Base-by-base conservation (phyloP, 2,329 filamentous ascomycete genomes). In the Thielaviopsis punctulata region DNA sequence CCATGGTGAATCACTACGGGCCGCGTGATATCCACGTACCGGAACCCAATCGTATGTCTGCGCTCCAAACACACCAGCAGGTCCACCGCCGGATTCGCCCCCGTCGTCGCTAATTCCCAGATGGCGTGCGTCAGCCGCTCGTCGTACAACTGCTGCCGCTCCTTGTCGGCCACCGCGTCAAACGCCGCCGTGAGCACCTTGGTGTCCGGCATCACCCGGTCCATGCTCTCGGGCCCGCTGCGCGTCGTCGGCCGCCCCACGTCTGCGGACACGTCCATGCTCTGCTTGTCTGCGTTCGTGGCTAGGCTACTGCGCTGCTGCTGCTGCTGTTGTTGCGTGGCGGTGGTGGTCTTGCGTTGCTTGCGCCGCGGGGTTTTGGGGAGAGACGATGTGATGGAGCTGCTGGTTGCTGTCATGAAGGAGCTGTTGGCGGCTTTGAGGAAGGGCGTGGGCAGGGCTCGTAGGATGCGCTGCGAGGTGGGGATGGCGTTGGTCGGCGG, bases 1-100 rank as follows among this genome's bases (percentile, higher is more conserved):
- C 92, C 92, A 63, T 98, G 92, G 61, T 95, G 90, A 58, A 98
- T 95, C 22, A 95, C 83, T 0, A 96, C 85, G 0, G 86, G 79
- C 8, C 88, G 79, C 5, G 84, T 93, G 58, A 98, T 95, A 63
- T 98, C 92, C 18, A 95, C 90, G 62, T 98, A 98, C 48, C 89
- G 80, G 68, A 98, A 98, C 0, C 92, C 92, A 60, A 98, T 95
- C 0, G 85, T 81, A 60, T 94, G 87, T 24, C 86, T 78, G 21
- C 92, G 80, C 65, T 98, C 92, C 1, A 98, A 73, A 62, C 92
- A 98, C 5, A 95, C 85, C 1, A 98, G 72, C 18, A 98, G 69
- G 64, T 98, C 92, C 0, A 94, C 86, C 0, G 92, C 90, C 0
- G 92, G 92, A 62, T 98, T 96, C 1, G 89, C 88, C 48, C 89